Percentiles rank a stretch among this genome's conserved stretches.
Conservation (phyloP, 306 rosid species). For the Sphenostylis stenocarpa region DNA sequence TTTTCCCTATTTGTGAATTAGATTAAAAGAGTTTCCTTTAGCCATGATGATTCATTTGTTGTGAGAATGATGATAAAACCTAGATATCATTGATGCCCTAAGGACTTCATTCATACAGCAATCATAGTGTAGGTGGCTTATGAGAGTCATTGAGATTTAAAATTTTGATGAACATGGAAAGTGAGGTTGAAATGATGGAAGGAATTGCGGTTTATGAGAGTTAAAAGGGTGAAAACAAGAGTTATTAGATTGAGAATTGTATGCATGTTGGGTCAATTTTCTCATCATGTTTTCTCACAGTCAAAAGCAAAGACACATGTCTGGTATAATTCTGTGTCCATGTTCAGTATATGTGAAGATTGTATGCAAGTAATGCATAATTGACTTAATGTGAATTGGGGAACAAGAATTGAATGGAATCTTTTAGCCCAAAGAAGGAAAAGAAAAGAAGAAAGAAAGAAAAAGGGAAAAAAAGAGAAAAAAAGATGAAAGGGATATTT, state of each 20-base stretch:
- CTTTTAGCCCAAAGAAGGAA: slow-evolving; percentile 11
- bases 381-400: slow-evolving; percentile 13
- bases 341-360: no score
- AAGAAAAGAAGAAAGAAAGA: neutral
- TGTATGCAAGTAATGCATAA: neutral
- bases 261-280: slow-evolving; percentile 40
- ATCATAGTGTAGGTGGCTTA: slow-evolving; percentile 5
- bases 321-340: slow-evolving; percentile 38
- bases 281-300: slow-evolving; percentile 24
- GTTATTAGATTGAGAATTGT: slow-evolving; percentile 30
- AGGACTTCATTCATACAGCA: neutral
- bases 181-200: slow-evolving; percentile 22
- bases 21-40: no score
- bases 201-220: slow-evolving; percentile 24
- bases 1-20: no score
- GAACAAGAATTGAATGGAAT: slow-evolving; percentile 26
- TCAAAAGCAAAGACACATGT: slow-evolving; percentile 3
- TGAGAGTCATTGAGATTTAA: neutral
- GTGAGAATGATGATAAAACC: neutral
- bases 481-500: slow-evolving; percentile 38
- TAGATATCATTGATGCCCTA: slow-evolving; percentile 1
- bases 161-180: slow-evolving; percentile 18
- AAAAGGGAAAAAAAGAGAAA: neutral
- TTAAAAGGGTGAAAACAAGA: slow-evolving; percentile 19
- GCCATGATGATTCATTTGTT: neutral